phyloP scores from a whole-genome alignment of 78 protist species.

The slime mould (Dictyostelium discoideum) region dicty_2.7 NC_007088.5:3840501-3841000 shows the following conservation, averaged over 20 bases:
- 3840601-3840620: not conserved
- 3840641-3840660: not conserved
- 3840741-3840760: not conserved
- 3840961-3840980: too few species aligned
- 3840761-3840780: not conserved
- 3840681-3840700: slow-evolving; percentile 15
- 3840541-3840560: slow-evolving; percentile 34
- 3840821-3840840: not conserved
- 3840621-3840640: not conserved
- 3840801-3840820: slow-evolving; percentile 71
- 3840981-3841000: too few species aligned
- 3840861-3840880: not conserved
- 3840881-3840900: not conserved
- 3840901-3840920: not conserved
- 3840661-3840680: slow-evolving; percentile 1
- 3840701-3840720: not conserved
- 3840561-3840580: not conserved
- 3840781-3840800: not conserved
- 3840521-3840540: too few species aligned
- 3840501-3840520: not conserved
- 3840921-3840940: too few species aligned
- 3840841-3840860: not conserved
- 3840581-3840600: not conserved
- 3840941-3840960: too few species aligned
- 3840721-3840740: not conserved